A percentile compares a stretch with the other conserved stretches of the same genome.
Conservation (phyloP, 2,329 filamentous ascomycete species). For the Paecilomyces fulvus region DNA sequence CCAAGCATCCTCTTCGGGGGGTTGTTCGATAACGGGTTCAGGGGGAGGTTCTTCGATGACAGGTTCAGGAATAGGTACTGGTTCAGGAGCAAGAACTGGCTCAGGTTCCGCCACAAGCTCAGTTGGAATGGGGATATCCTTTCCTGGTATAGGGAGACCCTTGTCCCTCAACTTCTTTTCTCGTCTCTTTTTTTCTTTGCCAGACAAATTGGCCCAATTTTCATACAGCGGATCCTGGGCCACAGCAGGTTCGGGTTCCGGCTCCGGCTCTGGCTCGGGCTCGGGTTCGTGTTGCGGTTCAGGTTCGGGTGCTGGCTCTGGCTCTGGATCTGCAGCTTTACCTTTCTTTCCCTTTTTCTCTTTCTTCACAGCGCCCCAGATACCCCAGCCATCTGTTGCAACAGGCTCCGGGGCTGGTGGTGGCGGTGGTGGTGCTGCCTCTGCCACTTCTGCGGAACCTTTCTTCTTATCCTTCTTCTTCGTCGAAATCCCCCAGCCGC, state of each 20-base stretch:
- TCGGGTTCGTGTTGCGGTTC: slow-evolving; percentile 16
- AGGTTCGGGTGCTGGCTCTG: slow-evolving; percentile 17
- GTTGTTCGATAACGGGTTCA: slow-evolving; percentile 12
- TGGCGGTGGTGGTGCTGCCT: background rate
- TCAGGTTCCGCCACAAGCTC: slow-evolving; percentile 14
- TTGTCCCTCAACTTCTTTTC: slow-evolving; percentile 10
- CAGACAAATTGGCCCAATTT: slow-evolving; percentile 10
- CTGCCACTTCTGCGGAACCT: slow-evolving; percentile 7
- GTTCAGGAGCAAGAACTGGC: slow-evolving; percentile 11
- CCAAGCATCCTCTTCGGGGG: slow-evolving; percentile 14
- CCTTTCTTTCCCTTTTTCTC: slow-evolving; percentile 5
- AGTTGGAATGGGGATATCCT: slow-evolving; percentile 2
- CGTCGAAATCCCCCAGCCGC: slow-evolving; percentile 2
- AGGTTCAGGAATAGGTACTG: slow-evolving; percentile 23
- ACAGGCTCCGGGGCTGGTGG: slow-evolving; percentile 2
- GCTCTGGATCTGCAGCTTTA: slow-evolving; percentile 14
- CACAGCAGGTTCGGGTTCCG: background rate
- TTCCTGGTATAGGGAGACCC: slow-evolving; percentile 9
- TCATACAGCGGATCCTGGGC: slow-evolving; percentile 11
- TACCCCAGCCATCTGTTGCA: slow-evolving; percentile 3
- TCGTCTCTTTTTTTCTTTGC: slow-evolving; percentile 12
- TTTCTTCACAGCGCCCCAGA: slow-evolving; percentile 9
- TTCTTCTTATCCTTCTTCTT: slow-evolving; percentile 26
- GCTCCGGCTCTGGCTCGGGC: slow-evolving; percentile 1
- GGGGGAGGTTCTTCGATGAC: slow-evolving; percentile 19